Percentiles rank a stretch among this genome's conserved stretches.
Evolutionary conservation across 305 asterid genomes (phyloP).

Genomic region (Coffea humblotiana): DNA sequence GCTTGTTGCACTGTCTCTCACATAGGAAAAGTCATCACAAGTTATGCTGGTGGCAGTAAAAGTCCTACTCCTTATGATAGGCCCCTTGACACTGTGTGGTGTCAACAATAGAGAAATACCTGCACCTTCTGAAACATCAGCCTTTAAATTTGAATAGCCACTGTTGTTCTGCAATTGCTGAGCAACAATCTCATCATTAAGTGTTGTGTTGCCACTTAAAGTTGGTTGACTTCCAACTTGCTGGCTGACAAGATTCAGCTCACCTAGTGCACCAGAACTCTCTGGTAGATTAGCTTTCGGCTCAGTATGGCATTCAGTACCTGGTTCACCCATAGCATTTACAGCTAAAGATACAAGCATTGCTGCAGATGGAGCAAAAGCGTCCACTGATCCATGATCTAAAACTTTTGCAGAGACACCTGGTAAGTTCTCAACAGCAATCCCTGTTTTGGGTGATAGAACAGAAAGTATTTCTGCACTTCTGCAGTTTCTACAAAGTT

Average conservation of each 20-base stretch:
- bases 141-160: constrained; percentile 35
- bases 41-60: constrained; percentile 72
- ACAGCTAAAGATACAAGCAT: constrained; percentile 38
- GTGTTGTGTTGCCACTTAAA: not conserved
- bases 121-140: constrained; percentile 46
- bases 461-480: constrained; percentile 39
- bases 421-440: constrained; percentile 34
- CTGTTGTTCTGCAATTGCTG: constrained; percentile 28
- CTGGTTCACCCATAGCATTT: constrained; percentile 36
- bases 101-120: constrained; percentile 79
- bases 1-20: constrained; percentile 72
- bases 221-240: constrained; percentile 36
- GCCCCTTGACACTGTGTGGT: constrained; percentile 59
- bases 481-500: constrained; percentile 62
- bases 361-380: constrained; percentile 35
- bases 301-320: constrained; percentile 24
- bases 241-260: constrained; percentile 19
- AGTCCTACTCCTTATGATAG: constrained; percentile 71
- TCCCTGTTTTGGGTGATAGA: constrained; percentile 18
- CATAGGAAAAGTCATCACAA: constrained; percentile 74
- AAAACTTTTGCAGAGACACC: constrained; percentile 28
- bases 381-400: constrained; percentile 31
- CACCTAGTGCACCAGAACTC: constrained; percentile 25
- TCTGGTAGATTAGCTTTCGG: constrained; percentile 31
- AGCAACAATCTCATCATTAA: constrained; percentile 29